Percentiles rank a stretch among this genome's conserved stretches.
Evolutionary conservation across 441 rosid species (phyloP).

Genomic region (Flueggea neowawraea): DNA sequence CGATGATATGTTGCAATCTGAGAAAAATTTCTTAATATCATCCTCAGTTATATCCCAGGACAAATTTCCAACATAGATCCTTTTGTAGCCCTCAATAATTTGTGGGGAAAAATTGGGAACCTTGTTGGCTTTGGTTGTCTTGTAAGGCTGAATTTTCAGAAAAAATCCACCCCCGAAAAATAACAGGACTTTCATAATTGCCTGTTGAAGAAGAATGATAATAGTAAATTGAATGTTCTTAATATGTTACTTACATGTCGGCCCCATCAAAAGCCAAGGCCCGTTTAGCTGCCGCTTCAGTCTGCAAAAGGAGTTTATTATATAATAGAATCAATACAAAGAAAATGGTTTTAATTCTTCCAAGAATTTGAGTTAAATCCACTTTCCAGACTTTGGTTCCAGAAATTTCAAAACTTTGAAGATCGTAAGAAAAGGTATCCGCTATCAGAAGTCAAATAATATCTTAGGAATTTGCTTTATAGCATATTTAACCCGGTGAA

Average conservation of each 20-base stretch:
- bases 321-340: slow-evolving; percentile 2
- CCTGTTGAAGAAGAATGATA: slow-evolving; percentile 4
- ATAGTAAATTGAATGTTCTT: slow-evolving; percentile 2
- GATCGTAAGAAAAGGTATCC: no score
- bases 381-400: slow-evolving; percentile 4
- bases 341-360: not conserved
- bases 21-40: slow-evolving; percentile 63
- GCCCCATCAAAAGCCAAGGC: slow-evolving; percentile 90
- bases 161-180: slow-evolving; percentile 71
- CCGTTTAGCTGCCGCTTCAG: slow-evolving; percentile 82
- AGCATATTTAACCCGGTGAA: no score
- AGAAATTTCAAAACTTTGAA: not conserved
- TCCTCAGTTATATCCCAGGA: slow-evolving; percentile 87
- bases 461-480: no score
- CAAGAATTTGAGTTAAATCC: not conserved
- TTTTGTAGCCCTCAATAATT: slow-evolving; percentile 81
- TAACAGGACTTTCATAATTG: slow-evolving; percentile 16
- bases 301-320: slow-evolving; percentile 32
- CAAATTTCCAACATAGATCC: slow-evolving; percentile 78
- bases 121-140: slow-evolving; percentile 37
- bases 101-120: slow-evolving; percentile 52
- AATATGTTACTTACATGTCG: slow-evolving; percentile 65
- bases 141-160: slow-evolving; percentile 80
- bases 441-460: no score
- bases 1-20: slow-evolving; percentile 62